These are phyloP conservation scores for Smallanthus sonchifolius DNA, from an alignment of 129 eudicot species.

Conservation along the genomic window DNA sequence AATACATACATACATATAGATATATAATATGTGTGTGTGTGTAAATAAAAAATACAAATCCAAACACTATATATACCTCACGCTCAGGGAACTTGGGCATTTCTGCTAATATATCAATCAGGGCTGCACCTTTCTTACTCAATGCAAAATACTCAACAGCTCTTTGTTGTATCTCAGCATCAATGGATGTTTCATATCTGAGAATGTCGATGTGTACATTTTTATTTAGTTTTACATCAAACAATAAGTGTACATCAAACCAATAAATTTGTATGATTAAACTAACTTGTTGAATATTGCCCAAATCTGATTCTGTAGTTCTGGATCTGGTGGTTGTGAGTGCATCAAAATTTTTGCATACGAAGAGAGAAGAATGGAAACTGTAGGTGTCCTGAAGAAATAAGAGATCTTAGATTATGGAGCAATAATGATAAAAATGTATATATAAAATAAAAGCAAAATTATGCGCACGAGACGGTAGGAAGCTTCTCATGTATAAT, in stretches of 20 bases:
- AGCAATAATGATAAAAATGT: conserved; percentile 5
- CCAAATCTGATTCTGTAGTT: conserved; percentile 84
- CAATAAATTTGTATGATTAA: neutral
- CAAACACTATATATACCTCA: conserved; percentile 50
- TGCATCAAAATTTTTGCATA: conserved; percentile 97
- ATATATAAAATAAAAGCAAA: neutral
- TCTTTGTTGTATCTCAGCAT: conserved; percentile 97
- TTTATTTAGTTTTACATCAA: neutral
- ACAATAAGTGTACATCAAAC: conserved; percentile 4
- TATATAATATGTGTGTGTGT: neutral
- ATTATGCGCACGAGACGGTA: conserved; percentile 74
- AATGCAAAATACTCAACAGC: conserved; percentile 85
- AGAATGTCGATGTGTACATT: conserved; percentile 7
- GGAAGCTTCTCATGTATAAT: conserved; percentile 94
- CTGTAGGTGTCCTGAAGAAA: conserved; percentile 70
- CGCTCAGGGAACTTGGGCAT: conserved; percentile 99
- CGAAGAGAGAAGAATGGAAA: conserved; percentile 90
- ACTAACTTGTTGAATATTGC: conserved; percentile 89
- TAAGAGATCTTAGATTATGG: neutral
- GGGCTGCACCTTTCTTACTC: conserved; percentile 87
- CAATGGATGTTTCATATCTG: conserved; percentile 92
- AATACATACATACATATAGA: neutral
- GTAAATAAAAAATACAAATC: neutral
- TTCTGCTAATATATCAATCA: conserved; percentile 91
- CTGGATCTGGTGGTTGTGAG: conserved; percentile 81